Base-by-base conservation (phyloP, 2,329 filamentous ascomycete species). In the Scolecobasidium constrictum region DNA sequence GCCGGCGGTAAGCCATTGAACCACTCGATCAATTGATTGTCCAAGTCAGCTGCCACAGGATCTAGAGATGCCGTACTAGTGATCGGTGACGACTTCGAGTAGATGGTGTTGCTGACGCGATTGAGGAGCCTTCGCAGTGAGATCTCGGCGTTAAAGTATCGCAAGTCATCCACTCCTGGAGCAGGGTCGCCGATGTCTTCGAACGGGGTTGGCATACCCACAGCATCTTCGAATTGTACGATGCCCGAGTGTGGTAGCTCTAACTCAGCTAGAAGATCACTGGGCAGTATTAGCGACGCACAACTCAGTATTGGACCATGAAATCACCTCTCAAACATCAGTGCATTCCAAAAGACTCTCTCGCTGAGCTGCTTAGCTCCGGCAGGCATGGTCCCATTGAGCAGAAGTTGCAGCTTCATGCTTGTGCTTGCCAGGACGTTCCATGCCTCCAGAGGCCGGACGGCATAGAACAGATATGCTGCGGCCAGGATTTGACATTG, bases 141-240 rank as follows among this genome's bases (percentile, higher is more conserved):
- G 48, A 92, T 88, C 54, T 90, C 84, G 28, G 85, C 84, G 21
- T 90, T 66, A 52, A 90, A 90, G 55, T 92, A 92, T 83, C 85
- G 90, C 12, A 90, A 67, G 46, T 90, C 83, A 52, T 90, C 85
- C 38, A 77, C 74, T 11, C 81, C 83, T 5, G 78, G 75, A 5
- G 73, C 67, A 49, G 80, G 75, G 43, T 80, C 77, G n/a, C 78
- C 78, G 46, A 74, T 64, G 44, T 72, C 71, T 53, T 84, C 81
- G 49, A 90, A 92, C 0, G 81, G 81, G 4, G 82, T 80, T 1
- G 85, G 85, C 1, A 92, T 67, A 7, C 83, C 82, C 45, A 90
- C 83, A 16, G 78, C 77, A 53, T 90, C 84, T 58, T 90, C 85
- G 43, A 86, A 86, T 50, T 86, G 80, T 17, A 86, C 82, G 40